Conservation (phyloP, 2,329 filamentous ascomycete genomes). For the Aschersonia sp. region DNA sequence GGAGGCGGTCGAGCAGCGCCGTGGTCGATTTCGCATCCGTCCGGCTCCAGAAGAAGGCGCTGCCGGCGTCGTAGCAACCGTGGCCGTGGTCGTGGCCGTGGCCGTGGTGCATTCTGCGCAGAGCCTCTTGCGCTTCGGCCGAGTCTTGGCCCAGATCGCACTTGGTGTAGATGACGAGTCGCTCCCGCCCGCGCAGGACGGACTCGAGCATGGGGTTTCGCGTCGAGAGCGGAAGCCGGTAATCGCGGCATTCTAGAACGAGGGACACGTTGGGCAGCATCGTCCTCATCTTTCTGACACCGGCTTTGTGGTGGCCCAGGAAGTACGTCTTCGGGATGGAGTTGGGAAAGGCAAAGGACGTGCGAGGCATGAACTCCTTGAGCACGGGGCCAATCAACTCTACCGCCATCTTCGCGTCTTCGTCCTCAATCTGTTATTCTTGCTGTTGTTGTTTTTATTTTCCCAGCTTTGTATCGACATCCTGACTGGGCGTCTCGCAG, state of each 20-base stretch:
- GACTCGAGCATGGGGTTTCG: slow-evolving; percentile 83
- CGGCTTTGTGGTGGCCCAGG: slow-evolving; percentile 80
- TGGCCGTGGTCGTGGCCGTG: no score
- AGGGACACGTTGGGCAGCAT: slow-evolving; percentile 70
- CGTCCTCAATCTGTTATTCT: neutral
- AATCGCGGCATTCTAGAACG: slow-evolving; percentile 89
- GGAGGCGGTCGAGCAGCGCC: slow-evolving; percentile 23
- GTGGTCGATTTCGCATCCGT: slow-evolving; percentile 16
- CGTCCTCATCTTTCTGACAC: slow-evolving; percentile 67
- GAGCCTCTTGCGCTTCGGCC: slow-evolving; percentile 10
- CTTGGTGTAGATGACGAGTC: slow-evolving; percentile 86
- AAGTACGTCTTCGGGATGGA: slow-evolving; percentile 84
- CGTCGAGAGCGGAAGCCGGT: slow-evolving; percentile 75
- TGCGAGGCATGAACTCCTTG: slow-evolving; percentile 54
- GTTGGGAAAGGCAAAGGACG: slow-evolving; percentile 53
- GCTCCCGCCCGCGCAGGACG: slow-evolving; percentile 54
- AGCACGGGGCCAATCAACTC: no score
- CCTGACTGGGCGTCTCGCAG: no score
- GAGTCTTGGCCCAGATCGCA: slow-evolving; percentile 49
- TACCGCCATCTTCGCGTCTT: neutral
- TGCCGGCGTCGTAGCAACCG: slow-evolving; percentile 17
- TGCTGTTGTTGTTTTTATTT: no score
- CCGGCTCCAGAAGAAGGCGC: slow-evolving; percentile 30
- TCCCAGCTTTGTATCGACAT: no score
- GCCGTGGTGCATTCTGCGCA: slow-evolving; percentile 11